Evolutionary conservation across 2,329 filamentous ascomycete species (phyloP), one percentile per base, ranked within the genome.

Genomic region (Colletotrichum navitas): DNA sequence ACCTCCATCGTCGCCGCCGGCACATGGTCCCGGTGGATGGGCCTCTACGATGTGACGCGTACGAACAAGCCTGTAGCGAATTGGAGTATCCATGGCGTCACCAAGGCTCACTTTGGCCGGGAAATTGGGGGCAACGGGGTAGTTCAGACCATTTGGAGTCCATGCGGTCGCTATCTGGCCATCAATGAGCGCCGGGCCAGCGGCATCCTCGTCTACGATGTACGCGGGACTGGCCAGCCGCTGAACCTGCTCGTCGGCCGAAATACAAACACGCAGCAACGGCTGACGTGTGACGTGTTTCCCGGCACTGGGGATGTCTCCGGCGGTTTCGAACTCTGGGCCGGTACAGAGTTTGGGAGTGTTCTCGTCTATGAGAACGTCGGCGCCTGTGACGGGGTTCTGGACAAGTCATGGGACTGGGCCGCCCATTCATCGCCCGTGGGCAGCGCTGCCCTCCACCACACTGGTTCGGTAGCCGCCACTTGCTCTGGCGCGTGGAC

Each of bases 21-120:
- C 11, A 91, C 89, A 0, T 89, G 89, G 87, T 91, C 88, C 0
- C 83, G 90, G 1, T 90, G 87, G 84, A 79, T 91, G 65, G 89
- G 89, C 0, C 78, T 92, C 7, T 92, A 91, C 77, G 90, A 92
- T 77, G 80, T 90, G n/a, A 79, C 82, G 12, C 86, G 88, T 2
- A 80, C 86, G 1, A 86, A 88, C 61, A 80, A 84, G 18, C 87
- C 86, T 39, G 84, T 88, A 11, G 86, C 89, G 2, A 88, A 88
- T 43, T 92, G 89, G 89, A 82, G 83, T 65, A 82, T 94, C 67
- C 84, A 86, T 14, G 87, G 88, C 34, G 86, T 88, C 66, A 88
- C 86, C 75, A 81, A 85, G 72, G 74, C 74, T 0, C 76, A 76
- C 16, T 79, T 77, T 32, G 64, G 61, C 2, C 80, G 81, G 36